Evolutionary conservation across 257 asterid species (phyloP), one percentile per base, ranked within the genome.

Genomic region (Rhazya stricta): DNA sequence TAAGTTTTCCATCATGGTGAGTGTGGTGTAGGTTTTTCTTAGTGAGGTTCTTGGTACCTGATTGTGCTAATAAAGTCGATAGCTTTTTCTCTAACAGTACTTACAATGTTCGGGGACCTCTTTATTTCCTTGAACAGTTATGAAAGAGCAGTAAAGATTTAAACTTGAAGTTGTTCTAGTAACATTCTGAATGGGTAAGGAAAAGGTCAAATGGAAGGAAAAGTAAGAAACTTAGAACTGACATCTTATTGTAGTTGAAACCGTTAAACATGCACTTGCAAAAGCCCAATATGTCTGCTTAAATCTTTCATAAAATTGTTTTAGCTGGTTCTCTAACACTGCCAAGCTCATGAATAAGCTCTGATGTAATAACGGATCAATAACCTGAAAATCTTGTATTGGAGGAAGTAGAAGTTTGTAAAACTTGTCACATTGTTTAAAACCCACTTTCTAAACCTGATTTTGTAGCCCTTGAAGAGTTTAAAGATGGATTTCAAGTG

Each of bases 401-500:
- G 34, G 3, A 32, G 18, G n/a, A 0, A 13, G 8, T 13, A 16
- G 67, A 61, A 29, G 23, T 30, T 30, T 5, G 8, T 3, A 27
- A 2, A 29, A 27, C 12, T 62, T 62, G 7, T 34, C 43, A 15
- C 45, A 34, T 62, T 32, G 16, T 65, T 65, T 65, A 7, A n/a
- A 21, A 66, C 50, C 4, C 18, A 9, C 7, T 66, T 23, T 66
- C 15, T 66, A 4, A 1, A 3, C 19, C 50, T 9, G 25, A 42
- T 65, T 78, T 37, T 75, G 88, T 86, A 84, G 93, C 69, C 71
- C 63, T 77, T 43, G 60, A 76, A 42, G 79, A 41, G 7, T 58
- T 77, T 76, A 77, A 36, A 75, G 85, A 88, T 32, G 92, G 91
- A 36, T 84, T 83, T 75, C 88, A 87, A 39, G 97, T 92, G 77